Conservation (phyloP, 257 asterid species). For the Nicotiana sylvestris region DNA sequence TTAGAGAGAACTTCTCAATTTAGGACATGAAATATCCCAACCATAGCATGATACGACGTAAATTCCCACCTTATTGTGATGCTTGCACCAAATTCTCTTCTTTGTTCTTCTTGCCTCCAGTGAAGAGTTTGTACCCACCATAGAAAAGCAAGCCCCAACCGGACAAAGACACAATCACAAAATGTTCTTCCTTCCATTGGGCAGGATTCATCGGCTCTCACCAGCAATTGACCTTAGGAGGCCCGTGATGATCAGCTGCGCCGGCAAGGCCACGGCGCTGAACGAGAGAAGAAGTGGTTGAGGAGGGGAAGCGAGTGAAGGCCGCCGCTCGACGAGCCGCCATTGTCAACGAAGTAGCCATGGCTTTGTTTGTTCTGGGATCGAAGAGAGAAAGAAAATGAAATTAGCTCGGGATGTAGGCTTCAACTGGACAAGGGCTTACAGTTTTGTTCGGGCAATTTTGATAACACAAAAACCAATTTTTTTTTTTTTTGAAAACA, state of each 20-base stretch:
- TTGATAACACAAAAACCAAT: too few relatives aligned
- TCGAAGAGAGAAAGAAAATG: not conserved
- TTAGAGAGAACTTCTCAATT: conserved; percentile 24
- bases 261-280: conserved; percentile 7
- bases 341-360: conserved; percentile 12
- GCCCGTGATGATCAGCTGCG: conserved; percentile 3
- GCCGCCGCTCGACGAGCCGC: conserved; percentile 9
- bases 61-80: conserved; percentile 34
- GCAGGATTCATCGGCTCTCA: conserved; percentile 1
- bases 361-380: not conserved
- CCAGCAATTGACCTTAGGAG: conserved; percentile 11
- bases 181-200: conserved; percentile 15
- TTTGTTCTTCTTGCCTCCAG: too few relatives aligned
- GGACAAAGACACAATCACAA: too few relatives aligned
- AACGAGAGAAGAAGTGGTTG: not conserved
- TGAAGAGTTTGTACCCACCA: too few relatives aligned
- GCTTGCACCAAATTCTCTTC: conserved; percentile 61
- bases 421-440: not conserved
- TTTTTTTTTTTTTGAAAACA: too few relatives aligned
- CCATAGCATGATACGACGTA: not conserved
- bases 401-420: not conserved
- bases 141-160: too few relatives aligned
- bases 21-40: conserved; percentile 15
- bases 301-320: not conserved
- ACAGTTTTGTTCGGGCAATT: too few relatives aligned